phyloP scores from a whole-genome alignment of 2,329 filamentous ascomycete species.

The Claviceps humidiphila region DNA sequence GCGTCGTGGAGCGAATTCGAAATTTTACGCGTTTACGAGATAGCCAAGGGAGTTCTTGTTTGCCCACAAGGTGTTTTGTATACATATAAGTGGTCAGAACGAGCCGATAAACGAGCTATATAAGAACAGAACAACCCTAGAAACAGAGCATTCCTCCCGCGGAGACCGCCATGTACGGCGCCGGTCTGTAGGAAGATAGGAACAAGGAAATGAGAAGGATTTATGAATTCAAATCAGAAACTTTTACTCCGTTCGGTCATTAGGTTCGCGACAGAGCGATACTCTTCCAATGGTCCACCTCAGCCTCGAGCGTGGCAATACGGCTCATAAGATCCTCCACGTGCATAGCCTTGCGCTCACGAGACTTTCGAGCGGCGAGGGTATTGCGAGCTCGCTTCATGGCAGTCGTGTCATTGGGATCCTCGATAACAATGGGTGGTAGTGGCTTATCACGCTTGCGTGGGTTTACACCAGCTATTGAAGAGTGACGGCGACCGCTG shows the following conservation, averaged over 20 bases:
- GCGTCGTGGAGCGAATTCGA: background rate
- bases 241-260: background rate
- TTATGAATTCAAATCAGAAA: background rate
- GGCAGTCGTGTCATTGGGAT: conserved; percentile 60
- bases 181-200: background rate
- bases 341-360: conserved; percentile 69
- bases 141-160: background rate
- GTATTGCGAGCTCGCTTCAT: conserved; percentile 92
- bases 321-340: conserved; percentile 61
- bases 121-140: background rate
- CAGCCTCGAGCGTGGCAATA: conserved; percentile 55
- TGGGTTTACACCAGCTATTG: conserved; percentile 54
- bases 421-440: conserved; percentile 62
- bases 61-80: background rate
- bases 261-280: conserved; percentile 30
- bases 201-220: background rate
- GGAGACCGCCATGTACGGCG: background rate
- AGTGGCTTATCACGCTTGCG: conserved; percentile 72
- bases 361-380: conserved; percentile 83
- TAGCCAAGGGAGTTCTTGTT: background rate
- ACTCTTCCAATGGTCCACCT: conserved; percentile 54
- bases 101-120: too few species aligned
- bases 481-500: conserved; percentile 46
- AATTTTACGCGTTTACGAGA: background rate
- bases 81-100: background rate